Conservation (phyloP, 345 rosid species). For the Populus ilicifolia region DNA sequence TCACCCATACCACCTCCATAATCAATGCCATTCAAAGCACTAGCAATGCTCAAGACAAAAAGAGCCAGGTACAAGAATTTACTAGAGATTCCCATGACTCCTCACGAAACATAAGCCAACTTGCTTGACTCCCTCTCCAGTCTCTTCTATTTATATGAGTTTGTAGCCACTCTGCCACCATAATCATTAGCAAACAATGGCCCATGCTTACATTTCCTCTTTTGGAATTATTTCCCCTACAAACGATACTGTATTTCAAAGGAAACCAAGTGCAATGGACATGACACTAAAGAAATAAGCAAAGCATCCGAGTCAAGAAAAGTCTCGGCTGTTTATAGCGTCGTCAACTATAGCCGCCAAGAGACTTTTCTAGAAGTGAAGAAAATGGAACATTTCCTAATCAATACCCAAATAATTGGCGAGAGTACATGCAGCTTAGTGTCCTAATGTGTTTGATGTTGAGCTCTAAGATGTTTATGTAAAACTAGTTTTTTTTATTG, state of each 20-base stretch:
- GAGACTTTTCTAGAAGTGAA: not conserved
- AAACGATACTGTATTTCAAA: constrained; percentile 18
- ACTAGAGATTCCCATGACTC: not conserved
- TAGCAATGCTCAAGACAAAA: constrained; percentile 27
- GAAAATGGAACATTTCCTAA: not conserved
- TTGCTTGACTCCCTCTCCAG: constrained; percentile 15
- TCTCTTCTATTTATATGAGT: constrained; percentile 33
- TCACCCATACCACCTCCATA: constrained; percentile 21
- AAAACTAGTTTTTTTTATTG: no score
- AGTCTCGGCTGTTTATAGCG: not conserved
- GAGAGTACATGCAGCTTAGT: not conserved
- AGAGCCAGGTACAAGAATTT: constrained; percentile 19
- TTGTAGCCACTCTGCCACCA: no score
- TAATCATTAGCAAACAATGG: no score
- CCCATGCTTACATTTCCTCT: no score
- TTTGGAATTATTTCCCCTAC: not conserved
- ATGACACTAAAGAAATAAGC: not conserved
- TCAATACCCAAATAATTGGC: not conserved
- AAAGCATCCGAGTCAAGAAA: constrained; percentile 25
- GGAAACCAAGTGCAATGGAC: constrained; percentile 20
- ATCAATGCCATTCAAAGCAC: constrained; percentile 19
- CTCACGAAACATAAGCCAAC: not conserved
- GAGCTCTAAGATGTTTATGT: no score
- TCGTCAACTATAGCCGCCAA: constrained; percentile 22
- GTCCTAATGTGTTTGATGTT: no score